Conservation (phyloP, 192 early-diverging fungal genomes). For the Coemansia sp. region DNA sequence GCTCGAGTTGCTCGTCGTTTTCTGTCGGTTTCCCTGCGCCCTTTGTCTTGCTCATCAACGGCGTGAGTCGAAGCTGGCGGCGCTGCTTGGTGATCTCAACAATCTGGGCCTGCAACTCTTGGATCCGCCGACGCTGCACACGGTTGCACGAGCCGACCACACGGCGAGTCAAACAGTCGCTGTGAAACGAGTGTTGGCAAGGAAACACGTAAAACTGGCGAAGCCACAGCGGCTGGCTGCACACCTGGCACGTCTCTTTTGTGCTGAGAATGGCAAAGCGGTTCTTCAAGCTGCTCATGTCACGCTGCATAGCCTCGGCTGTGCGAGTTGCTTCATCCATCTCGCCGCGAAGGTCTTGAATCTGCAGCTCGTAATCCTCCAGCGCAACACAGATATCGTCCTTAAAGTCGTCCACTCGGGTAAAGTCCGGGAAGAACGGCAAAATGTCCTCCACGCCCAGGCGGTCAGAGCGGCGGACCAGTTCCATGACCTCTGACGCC, state of each 20-base stretch:
- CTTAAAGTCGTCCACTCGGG: constrained; percentile 96
- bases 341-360: constrained; percentile 82
- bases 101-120: constrained; percentile 47
- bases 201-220: constrained; percentile 94
- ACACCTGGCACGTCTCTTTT: constrained; percentile 75
- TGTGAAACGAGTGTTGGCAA: constrained; percentile 93
- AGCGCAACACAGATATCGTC: constrained; percentile 89
- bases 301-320: constrained; percentile 88
- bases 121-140: constrained; percentile 50
- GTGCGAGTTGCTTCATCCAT: constrained; percentile 96
- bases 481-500: constrained; percentile 85
- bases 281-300: constrained; percentile 83
- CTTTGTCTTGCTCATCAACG: constrained; percentile 19
- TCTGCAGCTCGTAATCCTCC: constrained; percentile 89
- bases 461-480: constrained; percentile 71
- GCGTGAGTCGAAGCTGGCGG: constrained; percentile 33
- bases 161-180: constrained; percentile 80
- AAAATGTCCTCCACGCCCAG: constrained; percentile 94
- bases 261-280: constrained; percentile 56
- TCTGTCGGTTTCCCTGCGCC: constrained; percentile 10
- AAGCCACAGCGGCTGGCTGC: constrained; percentile 73
- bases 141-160: constrained; percentile 56
- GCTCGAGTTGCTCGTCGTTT: constrained; percentile 50
- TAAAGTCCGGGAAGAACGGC: constrained; percentile 96
- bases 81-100: constrained; percentile 40